Percentiles rank a stretch among this genome's conserved stretches.
phyloP scores from a whole-genome alignment of 129 eudicot genomes.

The Pittosporum tobira region DNA sequence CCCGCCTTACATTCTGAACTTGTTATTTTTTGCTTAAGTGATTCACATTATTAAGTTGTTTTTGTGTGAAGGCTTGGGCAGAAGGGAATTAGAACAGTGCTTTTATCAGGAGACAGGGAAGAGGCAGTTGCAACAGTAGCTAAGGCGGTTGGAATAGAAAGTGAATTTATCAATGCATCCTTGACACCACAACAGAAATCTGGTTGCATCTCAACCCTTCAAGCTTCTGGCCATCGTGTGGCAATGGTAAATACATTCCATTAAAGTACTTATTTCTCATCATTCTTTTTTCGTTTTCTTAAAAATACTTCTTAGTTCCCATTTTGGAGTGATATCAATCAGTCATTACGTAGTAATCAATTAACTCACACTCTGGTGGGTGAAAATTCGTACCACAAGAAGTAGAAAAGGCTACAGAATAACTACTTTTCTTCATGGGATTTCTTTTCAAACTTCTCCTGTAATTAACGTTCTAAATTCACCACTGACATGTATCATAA shows the following conservation, averaged over 20 bases:
- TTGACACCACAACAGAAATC: conserved; percentile 88
- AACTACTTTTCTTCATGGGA: neutral
- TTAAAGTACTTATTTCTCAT: neutral
- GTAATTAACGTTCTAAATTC: no score
- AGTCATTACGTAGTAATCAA: no score
- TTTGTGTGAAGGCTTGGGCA: conserved; percentile 51
- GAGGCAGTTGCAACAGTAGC: conserved; percentile 99
- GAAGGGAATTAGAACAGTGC: conserved; percentile 56
- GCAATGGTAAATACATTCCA: conserved; percentile 61
- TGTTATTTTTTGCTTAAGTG: neutral
- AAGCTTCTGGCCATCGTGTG: conserved; percentile 64
- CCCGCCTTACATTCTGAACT: neutral
- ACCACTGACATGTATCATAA: neutral
- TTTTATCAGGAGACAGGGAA: conserved; percentile 98
- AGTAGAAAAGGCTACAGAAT: no score
- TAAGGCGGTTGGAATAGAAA: conserved; percentile 56
- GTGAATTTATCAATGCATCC: conserved; percentile 57
- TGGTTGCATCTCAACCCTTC: conserved; percentile 54
- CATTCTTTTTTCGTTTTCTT: no score
- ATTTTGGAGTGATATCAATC: no score
- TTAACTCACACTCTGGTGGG: no score
- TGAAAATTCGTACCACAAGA: no score
- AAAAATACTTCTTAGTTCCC: no score
- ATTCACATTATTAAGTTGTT: conserved; percentile 12
- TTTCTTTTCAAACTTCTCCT: neutral